phyloP scores from a whole-genome alignment of 106 monocot genomes.

The Posidonia australis region DNA sequence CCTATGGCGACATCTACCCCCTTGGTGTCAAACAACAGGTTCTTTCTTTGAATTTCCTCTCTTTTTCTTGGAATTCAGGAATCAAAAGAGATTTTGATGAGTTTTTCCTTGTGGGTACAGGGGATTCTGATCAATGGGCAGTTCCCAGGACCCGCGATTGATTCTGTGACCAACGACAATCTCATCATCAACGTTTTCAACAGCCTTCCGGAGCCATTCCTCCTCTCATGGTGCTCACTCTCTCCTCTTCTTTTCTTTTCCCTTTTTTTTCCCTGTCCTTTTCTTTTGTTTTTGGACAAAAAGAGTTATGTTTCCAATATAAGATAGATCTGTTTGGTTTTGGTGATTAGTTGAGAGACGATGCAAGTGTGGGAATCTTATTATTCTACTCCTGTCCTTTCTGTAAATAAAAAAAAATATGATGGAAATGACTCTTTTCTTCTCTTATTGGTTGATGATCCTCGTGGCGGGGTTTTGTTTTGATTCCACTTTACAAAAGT shows the following conservation, averaged over 20 bases:
- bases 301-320: neutral
- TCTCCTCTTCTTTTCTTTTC: neutral
- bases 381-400: neutral
- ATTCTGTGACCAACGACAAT: conserved; percentile 77
- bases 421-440: neutral
- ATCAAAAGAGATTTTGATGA: neutral
- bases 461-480: neutral
- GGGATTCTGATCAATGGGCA: conserved; percentile 80
- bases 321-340: neutral
- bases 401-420: neutral
- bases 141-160: conserved; percentile 74
- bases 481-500: neutral
- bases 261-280: neutral
- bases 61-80: neutral
- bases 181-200: conserved; percentile 79
- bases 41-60: neutral
- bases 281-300: neutral
- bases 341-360: too few relatives aligned
- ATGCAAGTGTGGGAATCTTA: neutral
- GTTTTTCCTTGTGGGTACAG: conserved; percentile 22
- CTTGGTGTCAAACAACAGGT: conserved; percentile 63
- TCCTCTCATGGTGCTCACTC: neutral
- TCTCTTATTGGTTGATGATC: neutral
- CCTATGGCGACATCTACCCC: conserved; percentile 49
- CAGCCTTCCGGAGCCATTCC: conserved; percentile 50